Evolutionary conservation across 768 basidiomycete species (phyloP).

Genomic region (Porphyrellus cyaneotinctus): DNA sequence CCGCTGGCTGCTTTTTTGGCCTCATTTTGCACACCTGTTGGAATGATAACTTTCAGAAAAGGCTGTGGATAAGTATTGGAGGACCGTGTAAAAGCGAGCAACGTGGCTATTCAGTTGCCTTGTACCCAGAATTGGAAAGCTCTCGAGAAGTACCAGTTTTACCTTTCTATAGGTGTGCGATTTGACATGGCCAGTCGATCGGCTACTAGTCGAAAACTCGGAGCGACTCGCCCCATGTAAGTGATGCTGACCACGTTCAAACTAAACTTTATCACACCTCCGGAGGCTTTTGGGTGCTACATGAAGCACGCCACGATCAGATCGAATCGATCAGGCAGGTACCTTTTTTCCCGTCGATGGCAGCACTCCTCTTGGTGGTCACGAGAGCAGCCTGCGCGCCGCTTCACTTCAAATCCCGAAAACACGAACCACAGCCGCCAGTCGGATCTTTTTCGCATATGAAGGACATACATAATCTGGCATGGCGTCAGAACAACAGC

Average conservation of each 20-base stretch:
- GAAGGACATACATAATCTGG: slow-evolving; percentile 15
- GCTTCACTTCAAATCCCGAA: slow-evolving; percentile 13
- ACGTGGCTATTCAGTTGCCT: background rate
- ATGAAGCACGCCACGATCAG: slow-evolving; percentile 44
- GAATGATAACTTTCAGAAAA: slow-evolving; percentile 7
- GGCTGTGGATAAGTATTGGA: slow-evolving; percentile 1
- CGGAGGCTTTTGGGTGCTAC: slow-evolving; percentile 27
- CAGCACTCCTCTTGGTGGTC: slow-evolving; percentile 44
- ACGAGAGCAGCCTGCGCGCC: slow-evolving; percentile 48
- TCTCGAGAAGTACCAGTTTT: slow-evolving; percentile 25
- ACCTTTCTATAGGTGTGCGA: slow-evolving; percentile 26
- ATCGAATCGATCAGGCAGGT: slow-evolving; percentile 38
- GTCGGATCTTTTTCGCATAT: slow-evolving; percentile 24
- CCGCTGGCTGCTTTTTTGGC: slow-evolving; percentile 17
- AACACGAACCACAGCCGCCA: slow-evolving; percentile 28
- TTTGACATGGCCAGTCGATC: slow-evolving; percentile 14
- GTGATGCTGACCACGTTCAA: slow-evolving; percentile 1
- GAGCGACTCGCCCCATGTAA: slow-evolving; percentile 8
- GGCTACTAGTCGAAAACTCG: slow-evolving; percentile 13
- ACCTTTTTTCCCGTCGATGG: slow-evolving; percentile 42
- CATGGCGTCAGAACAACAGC: slow-evolving; percentile 1
- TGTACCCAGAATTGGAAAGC: slow-evolving; percentile 12
- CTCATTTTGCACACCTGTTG: slow-evolving; percentile 21
- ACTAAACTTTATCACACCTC: background rate
- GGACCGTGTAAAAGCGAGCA: slow-evolving; percentile 1